A percentile compares a stretch with the other conserved stretches of the same genome.
Evolutionary conservation across 164 flowering plant species (phyloP).

Genomic region (Echeveria elegans): DNA sequence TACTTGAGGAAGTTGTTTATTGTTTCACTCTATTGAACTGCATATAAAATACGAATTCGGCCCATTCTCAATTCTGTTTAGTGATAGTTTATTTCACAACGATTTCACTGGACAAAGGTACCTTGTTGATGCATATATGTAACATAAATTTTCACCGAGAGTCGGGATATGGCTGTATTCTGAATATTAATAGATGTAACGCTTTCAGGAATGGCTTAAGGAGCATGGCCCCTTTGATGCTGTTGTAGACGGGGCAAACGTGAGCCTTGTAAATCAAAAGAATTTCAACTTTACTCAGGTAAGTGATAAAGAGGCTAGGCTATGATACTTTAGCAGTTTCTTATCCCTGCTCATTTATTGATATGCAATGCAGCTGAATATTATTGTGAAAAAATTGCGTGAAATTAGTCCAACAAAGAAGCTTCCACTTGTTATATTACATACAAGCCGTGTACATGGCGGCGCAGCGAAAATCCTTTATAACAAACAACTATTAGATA

Average conservation of each 20-base stretch:
- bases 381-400: slow-evolving; percentile 44
- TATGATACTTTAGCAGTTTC: not conserved
- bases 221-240: slow-evolving; percentile 91
- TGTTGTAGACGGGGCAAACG: slow-evolving; percentile 90
- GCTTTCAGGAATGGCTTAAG: slow-evolving; percentile 81
- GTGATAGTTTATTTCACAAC: not conserved
- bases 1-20: not conserved
- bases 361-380: slow-evolving; percentile 56
- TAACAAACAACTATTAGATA: slow-evolving; percentile 48
- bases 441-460: slow-evolving; percentile 49
- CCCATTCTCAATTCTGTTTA: not conserved
- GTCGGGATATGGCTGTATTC: not conserved
- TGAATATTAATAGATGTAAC: not conserved
- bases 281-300: slow-evolving; percentile 64
- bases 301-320: not conserved
- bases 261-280: slow-evolving; percentile 38
- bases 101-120: not conserved
- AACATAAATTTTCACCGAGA: not conserved
- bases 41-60: too few species aligned
- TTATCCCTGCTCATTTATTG: not conserved
- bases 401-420: slow-evolving; percentile 60
- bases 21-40: not conserved
- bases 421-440: slow-evolving; percentile 72
- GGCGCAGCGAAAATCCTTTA: slow-evolving; percentile 53
- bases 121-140: not conserved